A percentile compares a stretch with the other conserved stretches of the same genome.
Conservation (phyloP, 208 protist genomes). For the Trypanosoma vivax region DNA sequence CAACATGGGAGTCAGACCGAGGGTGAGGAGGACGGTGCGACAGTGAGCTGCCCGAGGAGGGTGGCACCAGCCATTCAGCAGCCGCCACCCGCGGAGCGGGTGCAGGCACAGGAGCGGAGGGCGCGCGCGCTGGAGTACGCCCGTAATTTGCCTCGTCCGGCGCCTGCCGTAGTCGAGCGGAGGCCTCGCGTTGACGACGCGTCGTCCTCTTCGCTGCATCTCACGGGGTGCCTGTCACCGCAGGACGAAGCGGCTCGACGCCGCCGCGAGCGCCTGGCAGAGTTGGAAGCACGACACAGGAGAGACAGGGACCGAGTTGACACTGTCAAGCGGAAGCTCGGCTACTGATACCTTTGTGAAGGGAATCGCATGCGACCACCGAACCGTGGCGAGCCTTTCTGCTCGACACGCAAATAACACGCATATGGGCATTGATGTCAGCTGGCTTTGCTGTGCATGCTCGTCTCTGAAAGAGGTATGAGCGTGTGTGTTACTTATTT, state of each 20-base stretch:
- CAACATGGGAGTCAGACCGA: constrained; percentile 1
- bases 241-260: constrained; percentile 18
- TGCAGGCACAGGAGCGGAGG: constrained; percentile 46
- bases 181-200: background rate
- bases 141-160: constrained; percentile 15
- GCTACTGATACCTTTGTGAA: background rate
- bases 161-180: background rate
- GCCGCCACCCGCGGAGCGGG: constrained; percentile 24
- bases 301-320: constrained; percentile 43
- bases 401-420: too few species aligned
- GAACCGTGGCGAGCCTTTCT: too few species aligned
- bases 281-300: constrained; percentile 55
- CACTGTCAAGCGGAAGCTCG: constrained; percentile 41
- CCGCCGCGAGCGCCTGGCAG: constrained; percentile 30
- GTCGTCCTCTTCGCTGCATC: background rate
- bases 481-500: too few species aligned
- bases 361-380: too few species aligned
- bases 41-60: background rate
- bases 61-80: constrained; percentile 8
- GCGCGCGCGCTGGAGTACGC: constrained; percentile 55
- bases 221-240: background rate
- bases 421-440: too few species aligned
- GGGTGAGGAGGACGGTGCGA: background rate
- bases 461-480: too few species aligned
- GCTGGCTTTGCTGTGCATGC: too few species aligned